Evolutionary conservation across 2,329 filamentous ascomycete genomes (phyloP).

Genomic region (Endoconidiophora laricicola): DNA sequence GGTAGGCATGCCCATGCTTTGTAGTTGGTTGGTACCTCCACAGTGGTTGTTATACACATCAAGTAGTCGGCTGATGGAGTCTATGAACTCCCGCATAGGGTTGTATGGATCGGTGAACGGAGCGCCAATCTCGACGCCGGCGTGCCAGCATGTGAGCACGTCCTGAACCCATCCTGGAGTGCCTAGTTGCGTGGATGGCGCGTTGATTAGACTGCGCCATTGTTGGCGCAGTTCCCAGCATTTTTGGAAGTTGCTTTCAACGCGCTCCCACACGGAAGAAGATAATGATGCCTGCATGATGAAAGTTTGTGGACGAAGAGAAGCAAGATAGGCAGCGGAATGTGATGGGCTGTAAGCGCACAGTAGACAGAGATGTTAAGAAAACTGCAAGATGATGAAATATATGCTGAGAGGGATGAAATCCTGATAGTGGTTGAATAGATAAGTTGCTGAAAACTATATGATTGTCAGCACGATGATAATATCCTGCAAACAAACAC

Average conservation of each 20-base stretch:
- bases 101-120: conserved; percentile 20
- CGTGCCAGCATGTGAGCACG: conserved; percentile 9
- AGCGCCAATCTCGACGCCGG: conserved; percentile 1
- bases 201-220: conserved; percentile 8
- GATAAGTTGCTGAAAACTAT: no score
- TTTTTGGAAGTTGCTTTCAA: conserved; percentile 6
- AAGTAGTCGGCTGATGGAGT: conserved; percentile 24
- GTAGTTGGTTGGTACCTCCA: conserved; percentile 1
- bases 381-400: no score
- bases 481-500: no score
- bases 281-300: conserved; percentile 8
- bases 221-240: conserved; percentile 7
- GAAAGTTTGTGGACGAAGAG: no score
- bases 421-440: no score
- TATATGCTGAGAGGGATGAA: no score
- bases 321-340: no score
- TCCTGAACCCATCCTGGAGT: conserved; percentile 4
- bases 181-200: conserved; percentile 1
- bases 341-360: no score
- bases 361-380: no score
- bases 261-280: conserved; percentile 2
- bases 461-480: no score
- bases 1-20: conserved; percentile 2
- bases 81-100: conserved; percentile 36
- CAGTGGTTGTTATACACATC: conserved; percentile 11